Evolutionary conservation across 2,329 filamentous ascomycete species (phyloP).

Genomic region (Sporothrix luriei): DNA sequence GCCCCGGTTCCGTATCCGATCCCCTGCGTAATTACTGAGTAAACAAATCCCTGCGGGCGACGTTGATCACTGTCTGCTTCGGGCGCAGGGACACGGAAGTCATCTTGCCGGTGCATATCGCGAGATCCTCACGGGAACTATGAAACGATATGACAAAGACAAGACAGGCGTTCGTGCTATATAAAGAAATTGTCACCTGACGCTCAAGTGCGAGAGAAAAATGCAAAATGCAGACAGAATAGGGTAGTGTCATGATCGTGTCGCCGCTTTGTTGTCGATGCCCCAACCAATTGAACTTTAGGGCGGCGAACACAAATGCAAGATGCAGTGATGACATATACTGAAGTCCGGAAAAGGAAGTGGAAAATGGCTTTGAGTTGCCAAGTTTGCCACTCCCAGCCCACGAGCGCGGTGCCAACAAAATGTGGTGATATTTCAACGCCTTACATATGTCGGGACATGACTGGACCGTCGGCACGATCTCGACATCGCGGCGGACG

Average conservation of each 20-base stretch:
- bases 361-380: background rate
- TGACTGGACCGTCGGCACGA: background rate
- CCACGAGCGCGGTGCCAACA: background rate
- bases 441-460: background rate
- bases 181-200: background rate
- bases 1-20: conserved; percentile 12
- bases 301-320: background rate
- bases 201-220: background rate
- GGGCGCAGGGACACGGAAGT: background rate
- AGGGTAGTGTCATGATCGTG: background rate
- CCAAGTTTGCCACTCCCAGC: background rate
- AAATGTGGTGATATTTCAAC: background rate
- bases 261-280: background rate
- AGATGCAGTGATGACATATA: background rate
- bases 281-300: background rate
- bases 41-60: background rate
- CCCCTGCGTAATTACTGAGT: background rate
- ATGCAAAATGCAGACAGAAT: background rate
- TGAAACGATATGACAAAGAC: background rate
- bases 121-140: background rate
- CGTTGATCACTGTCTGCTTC: conserved; percentile 4
- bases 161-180: background rate
- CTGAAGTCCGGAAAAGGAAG: background rate
- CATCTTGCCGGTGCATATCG: background rate
- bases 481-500: background rate